These are phyloP conservation scores for Yamadazyma triangularis DNA, from an alignment of 1,139 yeast genomes.

Conservation along the genomic window DNA sequence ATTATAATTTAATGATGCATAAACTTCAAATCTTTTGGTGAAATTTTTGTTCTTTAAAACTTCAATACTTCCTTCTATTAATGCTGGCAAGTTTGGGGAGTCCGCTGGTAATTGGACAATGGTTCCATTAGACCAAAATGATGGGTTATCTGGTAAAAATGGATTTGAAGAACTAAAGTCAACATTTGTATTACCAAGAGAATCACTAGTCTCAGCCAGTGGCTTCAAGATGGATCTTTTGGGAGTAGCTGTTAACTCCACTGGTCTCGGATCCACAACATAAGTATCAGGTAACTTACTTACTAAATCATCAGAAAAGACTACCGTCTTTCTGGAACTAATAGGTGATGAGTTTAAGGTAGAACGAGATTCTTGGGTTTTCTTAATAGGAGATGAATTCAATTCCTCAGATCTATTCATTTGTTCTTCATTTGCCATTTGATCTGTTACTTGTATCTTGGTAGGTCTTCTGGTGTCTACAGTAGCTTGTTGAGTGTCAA, in stretches of 20 bases:
- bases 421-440: conserved; percentile 3
- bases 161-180: conserved; percentile 11
- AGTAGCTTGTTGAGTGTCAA: background rate
- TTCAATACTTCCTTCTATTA: conserved; percentile 35
- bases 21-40: conserved; percentile 53
- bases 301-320: conserved; percentile 38
- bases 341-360: conserved; percentile 20
- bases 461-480: background rate
- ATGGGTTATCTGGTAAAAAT: conserved; percentile 23
- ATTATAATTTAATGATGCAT: conserved; percentile 54
- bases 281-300: conserved; percentile 19
- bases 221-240: conserved; percentile 5
- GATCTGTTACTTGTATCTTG: conserved; percentile 1
- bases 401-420: conserved; percentile 16
- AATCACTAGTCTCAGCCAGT: background rate
- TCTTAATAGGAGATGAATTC: conserved; percentile 19
- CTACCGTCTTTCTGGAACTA: conserved; percentile 29
- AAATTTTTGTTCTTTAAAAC: conserved; percentile 35
- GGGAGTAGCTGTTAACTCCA: conserved; percentile 3
- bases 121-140: conserved; percentile 54
- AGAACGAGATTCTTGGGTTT: background rate
- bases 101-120: conserved; percentile 39
- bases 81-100: conserved; percentile 23
- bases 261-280: conserved; percentile 9
- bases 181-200: background rate